Percentiles rank a stretch among this genome's conserved stretches.
Evolutionary conservation across 495 filamentous ascomycete genomes (phyloP).

Genomic region (Penicillium nucicola): DNA sequence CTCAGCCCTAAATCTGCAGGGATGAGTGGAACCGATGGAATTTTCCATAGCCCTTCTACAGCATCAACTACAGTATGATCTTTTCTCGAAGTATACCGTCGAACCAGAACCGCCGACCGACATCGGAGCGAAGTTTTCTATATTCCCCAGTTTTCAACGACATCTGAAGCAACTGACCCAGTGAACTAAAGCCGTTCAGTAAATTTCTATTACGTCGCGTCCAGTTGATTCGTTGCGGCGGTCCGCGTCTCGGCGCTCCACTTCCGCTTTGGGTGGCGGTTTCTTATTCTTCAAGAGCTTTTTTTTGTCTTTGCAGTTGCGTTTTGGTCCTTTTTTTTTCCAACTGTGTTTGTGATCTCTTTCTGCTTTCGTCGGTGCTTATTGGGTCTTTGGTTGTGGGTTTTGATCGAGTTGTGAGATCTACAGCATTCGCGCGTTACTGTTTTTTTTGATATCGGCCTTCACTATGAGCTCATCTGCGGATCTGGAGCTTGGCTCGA

Average conservation of each 20-base stretch:
- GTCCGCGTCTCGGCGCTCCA: slow-evolving; percentile 9
- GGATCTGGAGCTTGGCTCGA: background rate
- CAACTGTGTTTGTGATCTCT: background rate
- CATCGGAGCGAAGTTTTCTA: slow-evolving; percentile 11
- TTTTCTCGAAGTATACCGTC: too few species aligned
- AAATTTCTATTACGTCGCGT: slow-evolving; percentile 24
- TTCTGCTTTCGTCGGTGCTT: too few species aligned
- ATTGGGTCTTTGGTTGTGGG: too few species aligned
- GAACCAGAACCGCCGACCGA: too few species aligned
- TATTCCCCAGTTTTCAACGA: slow-evolving; percentile 9
- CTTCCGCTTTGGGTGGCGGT: slow-evolving; percentile 4
- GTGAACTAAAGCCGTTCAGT: background rate
- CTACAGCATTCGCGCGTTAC: too few species aligned
- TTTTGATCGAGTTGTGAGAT: too few species aligned
- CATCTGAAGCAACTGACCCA: background rate
- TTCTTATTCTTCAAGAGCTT: slow-evolving; percentile 1
- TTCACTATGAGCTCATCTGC: slow-evolving; percentile 3
- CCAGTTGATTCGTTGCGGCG: slow-evolving; percentile 16
- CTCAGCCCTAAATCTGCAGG: too few species aligned
- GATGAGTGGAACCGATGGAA: too few species aligned
- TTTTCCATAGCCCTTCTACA: too few species aligned
- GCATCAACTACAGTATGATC: too few species aligned
- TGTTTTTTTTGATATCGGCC: background rate
- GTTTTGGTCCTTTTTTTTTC: background rate
- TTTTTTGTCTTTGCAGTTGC: background rate